Base-by-base conservation (phyloP, 768 basidiomycete species). In the Suillus ampliporus region DNA sequence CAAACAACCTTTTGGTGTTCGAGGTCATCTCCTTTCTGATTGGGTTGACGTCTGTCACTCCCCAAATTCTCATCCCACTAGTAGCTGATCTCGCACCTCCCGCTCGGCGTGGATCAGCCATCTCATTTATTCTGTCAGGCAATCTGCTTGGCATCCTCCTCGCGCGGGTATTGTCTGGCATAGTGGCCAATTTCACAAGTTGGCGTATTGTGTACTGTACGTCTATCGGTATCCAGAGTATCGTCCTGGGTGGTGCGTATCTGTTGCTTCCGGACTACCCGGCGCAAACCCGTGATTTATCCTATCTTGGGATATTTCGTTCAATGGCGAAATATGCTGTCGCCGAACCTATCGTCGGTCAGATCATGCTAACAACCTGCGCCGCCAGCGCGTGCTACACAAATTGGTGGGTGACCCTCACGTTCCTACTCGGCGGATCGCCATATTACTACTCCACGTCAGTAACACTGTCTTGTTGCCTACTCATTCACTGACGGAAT, bases 161-260 rank as follows among this genome's bases (percentile, higher is more conserved):
- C 19, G 66, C 69, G 13, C 64, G 76, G 65, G 43, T 79, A 76
- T 62, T 75, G 59, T 68, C 77, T 0, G 80, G 81, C 6, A 66
- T 82, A 38, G 71, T 85, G 2, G 76, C 78, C 7, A 73, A 82
- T 53, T 81, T 74, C 58, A 72, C 77, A 0, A 70, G 67, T 17
- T 84, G 80, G 80, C 71, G 77, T 38, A 72, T 72, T 48, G 77
- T 78, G 3, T 83, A 79, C 54, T 82, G 77, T 71, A 64, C 80
- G 65, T 77, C 80, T 35, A 73, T 81, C 21, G 81, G 79, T 21
- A 62, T 70, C 17, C 71, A 77, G 28, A 47, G 66, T 15, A 15
- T 71, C 19, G 65, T 78, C 6, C 61, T 82, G 23, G 65, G 64
- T 5, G 66, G 65, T 14, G 66, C 62, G 17, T 83, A 74, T 57